Conservation (phyloP, 192 early-diverging fungal genomes). For the Spinellus fusiger region DNA sequence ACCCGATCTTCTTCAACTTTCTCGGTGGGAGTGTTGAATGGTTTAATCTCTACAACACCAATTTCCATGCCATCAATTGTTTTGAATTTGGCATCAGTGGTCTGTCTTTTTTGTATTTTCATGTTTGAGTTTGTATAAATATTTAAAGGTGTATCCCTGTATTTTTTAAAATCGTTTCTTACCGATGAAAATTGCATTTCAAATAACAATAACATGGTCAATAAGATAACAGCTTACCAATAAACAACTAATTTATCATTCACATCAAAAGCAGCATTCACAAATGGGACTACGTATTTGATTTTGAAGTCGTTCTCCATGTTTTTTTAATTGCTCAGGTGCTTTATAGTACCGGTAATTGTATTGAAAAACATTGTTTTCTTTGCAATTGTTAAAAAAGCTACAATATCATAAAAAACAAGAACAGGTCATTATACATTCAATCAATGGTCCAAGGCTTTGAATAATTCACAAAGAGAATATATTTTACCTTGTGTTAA, state of each 20-base stretch:
- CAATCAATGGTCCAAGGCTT: background rate
- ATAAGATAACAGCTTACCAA: conserved; percentile 8
- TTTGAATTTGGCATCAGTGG: conserved; percentile 1
- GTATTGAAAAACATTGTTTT: background rate
- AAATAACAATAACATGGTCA: background rate
- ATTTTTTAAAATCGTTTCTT: background rate
- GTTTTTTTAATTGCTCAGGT: conserved; percentile 7
- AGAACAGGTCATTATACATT: conserved; percentile 4
- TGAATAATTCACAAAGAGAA: background rate
- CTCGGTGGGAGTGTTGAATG: conserved; percentile 1
- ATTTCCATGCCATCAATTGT: conserved; percentile 1
- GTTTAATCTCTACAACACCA: conserved; percentile 7
- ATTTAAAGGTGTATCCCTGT: conserved; percentile 1
- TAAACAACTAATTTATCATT: conserved; percentile 10
- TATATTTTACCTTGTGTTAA: conserved; percentile 5
- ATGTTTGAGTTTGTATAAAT: conserved; percentile 6
- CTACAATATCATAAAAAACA: conserved; percentile 4
- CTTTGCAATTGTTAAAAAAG: conserved; percentile 1
- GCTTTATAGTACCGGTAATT: conserved; percentile 2
- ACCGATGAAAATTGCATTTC: background rate
- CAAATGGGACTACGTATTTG: conserved; percentile 3
- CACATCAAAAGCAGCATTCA: conserved; percentile 11
- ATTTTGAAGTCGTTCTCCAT: conserved; percentile 9
- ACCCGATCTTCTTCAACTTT: background rate
- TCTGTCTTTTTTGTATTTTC: conserved; percentile 2